Base-by-base conservation (phyloP, 805 yeast species). In the Wickerhamiella bombiphila region DNA sequence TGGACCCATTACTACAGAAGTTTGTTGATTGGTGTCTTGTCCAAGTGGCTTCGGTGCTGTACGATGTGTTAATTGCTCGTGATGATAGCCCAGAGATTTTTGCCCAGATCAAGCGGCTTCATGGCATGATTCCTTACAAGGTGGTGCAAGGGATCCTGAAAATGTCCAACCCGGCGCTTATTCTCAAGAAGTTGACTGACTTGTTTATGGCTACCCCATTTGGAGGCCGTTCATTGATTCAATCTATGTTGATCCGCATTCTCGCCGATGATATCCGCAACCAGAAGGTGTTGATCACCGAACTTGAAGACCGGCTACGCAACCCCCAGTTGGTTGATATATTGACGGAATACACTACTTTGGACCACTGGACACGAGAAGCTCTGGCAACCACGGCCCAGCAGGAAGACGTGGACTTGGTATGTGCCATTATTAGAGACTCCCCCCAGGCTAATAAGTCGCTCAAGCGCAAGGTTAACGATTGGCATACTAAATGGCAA, bases 121-220 rank as follows among this genome's bases (percentile, higher is more conserved):
- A 88, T 58, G 60, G 66, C 22, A 52, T 82, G 42, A 72, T 88
- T 60, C 98, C 97, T 0, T 91, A 88, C 55, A 60, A 69, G 1
- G 53, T 88, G 25, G 71, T 86, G 56, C 75, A 76, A 31, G 80
- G 81, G 16, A 78, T 88, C 17, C 57, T 91, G 51, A 69, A 74
- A 51, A 73, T 78, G 42, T 82, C 97, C 0, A 88, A 88, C 52
- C 97, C 98, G 2, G 72, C 85, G 59, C 71, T 77, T 30, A 74
- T 88, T 20, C 73, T 82, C 61, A 80, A 85, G 43, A 72, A 76
- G 17, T 60, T 88, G 54, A 69, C 86, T 25, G 95, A 83, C 49
- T 55, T 88, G 41, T 73, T 88, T 47, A 71, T 91, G 62, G 81
- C 79, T n/a, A 81, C 74, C 47, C 80, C 83, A 24, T 68, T 74